Evolutionary conservation across 768 basidiomycete species (phyloP).

Genomic region (Panellus pusillus): DNA sequence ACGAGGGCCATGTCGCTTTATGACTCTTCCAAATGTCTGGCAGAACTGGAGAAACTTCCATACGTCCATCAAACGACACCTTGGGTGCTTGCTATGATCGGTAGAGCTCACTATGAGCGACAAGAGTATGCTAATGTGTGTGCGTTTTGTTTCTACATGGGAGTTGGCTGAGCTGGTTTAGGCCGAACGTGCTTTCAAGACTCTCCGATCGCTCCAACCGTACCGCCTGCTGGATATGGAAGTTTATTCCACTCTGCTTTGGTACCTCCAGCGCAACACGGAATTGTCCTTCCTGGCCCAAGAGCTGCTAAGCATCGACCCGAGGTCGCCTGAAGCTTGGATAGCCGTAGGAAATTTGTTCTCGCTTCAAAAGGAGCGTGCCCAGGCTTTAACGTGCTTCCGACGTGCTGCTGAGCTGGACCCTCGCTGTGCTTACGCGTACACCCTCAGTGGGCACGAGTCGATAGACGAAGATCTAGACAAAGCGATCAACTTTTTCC

Average conservation of each 20-base stretch:
- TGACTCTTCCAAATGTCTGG: conserved; percentile 72
- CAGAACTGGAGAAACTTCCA: conserved; percentile 77
- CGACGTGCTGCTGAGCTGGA: conserved; percentile 87
- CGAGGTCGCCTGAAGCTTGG: conserved; percentile 89
- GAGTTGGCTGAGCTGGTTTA: conserved; percentile 35
- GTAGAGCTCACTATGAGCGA: conserved; percentile 86
- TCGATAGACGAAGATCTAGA: conserved; percentile 94
- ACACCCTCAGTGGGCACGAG: conserved; percentile 96
- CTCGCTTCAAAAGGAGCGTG: conserved; percentile 90
- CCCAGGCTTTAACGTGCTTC: conserved; percentile 93
- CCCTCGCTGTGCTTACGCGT: conserved; percentile 91
- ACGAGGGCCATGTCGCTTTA: conserved; percentile 73
- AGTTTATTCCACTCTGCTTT: conserved; percentile 91
- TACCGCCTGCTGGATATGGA: conserved; percentile 93
- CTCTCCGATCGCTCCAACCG: conserved; percentile 82
- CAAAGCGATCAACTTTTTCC: conserved; percentile 88
- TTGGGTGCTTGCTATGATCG: conserved; percentile 80
- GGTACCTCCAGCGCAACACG: conserved; percentile 87
- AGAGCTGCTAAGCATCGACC: conserved; percentile 81
- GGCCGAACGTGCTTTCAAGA: conserved; percentile 89
- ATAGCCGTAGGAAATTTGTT: conserved; percentile 96
- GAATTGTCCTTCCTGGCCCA: conserved; percentile 92
- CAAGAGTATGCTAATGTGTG: conserved; percentile 87
- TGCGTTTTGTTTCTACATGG: conserved; percentile 24
- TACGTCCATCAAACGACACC: conserved; percentile 69